Base-by-base conservation (phyloP, 371 early-diverging fungal species). In the Mucor circinelloides region DNA sequence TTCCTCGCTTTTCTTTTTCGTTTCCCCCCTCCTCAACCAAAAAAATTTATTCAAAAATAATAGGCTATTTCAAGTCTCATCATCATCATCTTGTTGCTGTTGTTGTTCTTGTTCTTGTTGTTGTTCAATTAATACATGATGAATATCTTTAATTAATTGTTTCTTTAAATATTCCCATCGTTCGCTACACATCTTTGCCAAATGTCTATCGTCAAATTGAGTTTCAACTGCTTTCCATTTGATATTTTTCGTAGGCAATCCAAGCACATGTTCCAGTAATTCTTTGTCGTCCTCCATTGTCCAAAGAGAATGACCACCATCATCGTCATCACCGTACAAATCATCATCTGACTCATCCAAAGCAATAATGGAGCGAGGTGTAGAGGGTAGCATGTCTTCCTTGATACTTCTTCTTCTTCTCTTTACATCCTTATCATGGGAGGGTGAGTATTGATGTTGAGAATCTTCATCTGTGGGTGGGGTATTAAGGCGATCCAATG, bases 181-280 rank as follows among this genome's bases (percentile, higher is more conserved):
- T 23, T 72, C 64, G n/a, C 46, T 23, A 46, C 72, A 72, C 60
- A 65, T 64, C 31, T 60, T 68, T 5, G 68, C 66, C 28, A 64
- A 50, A 48, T 72, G 72, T 61, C 68, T 68, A 25, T 60, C 66
- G 15, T 58, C 54, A 52, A 72, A 72, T 21, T 48, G 60, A 19
- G 34, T 23, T 38, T 72, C 68, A 10, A 65, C 17, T 13, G 62
- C 62, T 27, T 72, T 65, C 72, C 72, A 72, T 81, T 89, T 48
- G 85, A 67, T n/a, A 48, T 67, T 42, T 19, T 61, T 67, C 7
- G 44, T 15, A 28, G 62, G 62, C 25, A 62, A 27, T 38, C 44
- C 42, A n/a, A 72, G 25, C 9, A 72, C 69, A 57, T 68, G 68
- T 30, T 57, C 40, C 31, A 72, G 27, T 27, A 72, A n/a, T 9